These are phyloP conservation scores for Trichosanthes truncata DNA, from an alignment of 306 rosid species.

Conservation along the genomic window DNA sequence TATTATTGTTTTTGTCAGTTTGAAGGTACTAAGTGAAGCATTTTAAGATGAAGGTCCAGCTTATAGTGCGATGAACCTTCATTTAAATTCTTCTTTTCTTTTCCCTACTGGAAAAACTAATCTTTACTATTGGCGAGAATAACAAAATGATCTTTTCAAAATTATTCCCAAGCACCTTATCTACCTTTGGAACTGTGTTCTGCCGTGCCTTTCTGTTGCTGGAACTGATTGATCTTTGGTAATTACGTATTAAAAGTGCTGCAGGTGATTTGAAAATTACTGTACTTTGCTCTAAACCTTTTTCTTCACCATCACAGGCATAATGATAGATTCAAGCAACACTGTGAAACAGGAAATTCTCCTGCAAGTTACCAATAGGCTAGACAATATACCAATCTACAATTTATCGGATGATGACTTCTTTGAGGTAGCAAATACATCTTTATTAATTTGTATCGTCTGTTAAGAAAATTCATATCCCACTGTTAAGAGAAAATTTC, in stretches of 20 bases:
- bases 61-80: background rate
- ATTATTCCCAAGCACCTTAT: background rate
- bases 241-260: background rate
- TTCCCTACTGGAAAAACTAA: background rate
- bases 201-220: background rate
- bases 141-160: background rate
- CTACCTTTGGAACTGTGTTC: background rate
- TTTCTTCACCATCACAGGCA: conserved; percentile 33
- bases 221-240: background rate
- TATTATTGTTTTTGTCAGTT: background rate
- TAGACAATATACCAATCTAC: conserved; percentile 33
- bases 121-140: background rate
- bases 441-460: background rate
- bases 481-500: background rate
- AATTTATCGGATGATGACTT: conserved; percentile 67
- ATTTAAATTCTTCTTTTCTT: background rate
- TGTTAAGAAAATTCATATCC: background rate
- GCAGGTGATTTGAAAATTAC: background rate
- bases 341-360: conserved; percentile 25
- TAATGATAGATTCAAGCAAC: conserved; percentile 23
- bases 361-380: conserved; percentile 37
- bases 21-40: conserved; percentile 4
- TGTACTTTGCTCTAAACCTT: background rate
- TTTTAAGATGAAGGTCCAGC: background rate
- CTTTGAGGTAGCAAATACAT: conserved; percentile 37